These are phyloP conservation scores for Datura wrightii DNA, from an alignment of 257 asterid genomes.

Conservation along the genomic window DNA sequence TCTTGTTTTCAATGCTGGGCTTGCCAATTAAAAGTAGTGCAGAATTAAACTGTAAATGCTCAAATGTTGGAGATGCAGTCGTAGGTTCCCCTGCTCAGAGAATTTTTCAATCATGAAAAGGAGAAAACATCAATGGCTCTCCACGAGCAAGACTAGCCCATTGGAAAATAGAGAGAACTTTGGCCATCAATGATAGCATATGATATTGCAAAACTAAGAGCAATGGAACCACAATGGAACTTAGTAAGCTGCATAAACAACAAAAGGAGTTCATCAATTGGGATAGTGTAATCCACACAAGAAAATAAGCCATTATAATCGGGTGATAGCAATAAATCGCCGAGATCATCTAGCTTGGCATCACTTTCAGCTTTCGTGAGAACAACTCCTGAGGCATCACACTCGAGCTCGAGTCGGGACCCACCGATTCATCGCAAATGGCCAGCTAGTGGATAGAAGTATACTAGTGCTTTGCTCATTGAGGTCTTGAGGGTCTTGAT, in stretches of 20 bases:
- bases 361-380: constrained; percentile 50
- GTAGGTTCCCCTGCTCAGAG: no score
- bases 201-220: constrained; percentile 52
- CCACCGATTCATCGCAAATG: constrained; percentile 53
- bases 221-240: constrained; percentile 57
- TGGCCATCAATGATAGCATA: constrained; percentile 66
- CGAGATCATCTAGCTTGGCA: constrained; percentile 44
- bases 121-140: no score
- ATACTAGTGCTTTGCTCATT: constrained; percentile 49
- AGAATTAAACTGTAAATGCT: no score
- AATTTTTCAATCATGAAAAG: no score
- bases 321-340: constrained; percentile 38
- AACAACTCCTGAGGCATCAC: constrained; percentile 48
- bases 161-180: constrained; percentile 61
- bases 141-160: constrained; percentile 49
- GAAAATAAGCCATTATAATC: no score
- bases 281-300: constrained; percentile 42
- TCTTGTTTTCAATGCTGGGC: no score
- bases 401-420: constrained; percentile 58
- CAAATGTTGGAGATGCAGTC: no score
- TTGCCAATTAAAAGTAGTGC: no score
- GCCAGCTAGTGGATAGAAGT: constrained; percentile 65
- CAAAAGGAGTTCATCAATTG: constrained; percentile 54
- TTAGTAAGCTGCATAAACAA: constrained; percentile 56
- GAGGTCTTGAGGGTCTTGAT: constrained; percentile 45